Evolutionary conservation across 441 rosid species (phyloP).

Genomic region (Euphorbia corollata): DNA sequence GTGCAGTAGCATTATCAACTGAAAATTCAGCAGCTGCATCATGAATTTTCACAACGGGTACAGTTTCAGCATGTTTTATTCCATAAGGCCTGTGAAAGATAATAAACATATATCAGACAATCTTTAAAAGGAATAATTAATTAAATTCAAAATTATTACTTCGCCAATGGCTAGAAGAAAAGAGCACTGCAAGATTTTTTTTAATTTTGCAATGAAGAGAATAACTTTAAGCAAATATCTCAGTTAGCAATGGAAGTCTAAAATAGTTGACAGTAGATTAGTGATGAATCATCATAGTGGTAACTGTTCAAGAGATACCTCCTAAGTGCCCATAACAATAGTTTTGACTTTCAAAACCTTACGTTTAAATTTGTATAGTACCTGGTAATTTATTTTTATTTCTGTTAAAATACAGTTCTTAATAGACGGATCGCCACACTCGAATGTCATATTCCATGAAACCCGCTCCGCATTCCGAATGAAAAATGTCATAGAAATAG

Average conservation of each 20-base stretch:
- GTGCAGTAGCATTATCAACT: conserved; percentile 21
- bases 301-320: neutral
- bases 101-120: conserved; percentile 8
- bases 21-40: neutral
- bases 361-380: neutral
- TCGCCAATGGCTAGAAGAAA: neutral
- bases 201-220: neutral
- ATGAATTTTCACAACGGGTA: conserved; percentile 17
- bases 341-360: too few species aligned
- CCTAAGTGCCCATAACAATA: neutral
- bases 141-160: neutral
- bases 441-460: neutral
- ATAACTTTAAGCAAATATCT: conserved; percentile 12
- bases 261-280: neutral
- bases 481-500: neutral
- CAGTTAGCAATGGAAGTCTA: neutral
- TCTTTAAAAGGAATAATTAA: neutral
- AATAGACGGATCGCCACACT: neutral
- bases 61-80: conserved; percentile 39
- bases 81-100: conserved; percentile 38
- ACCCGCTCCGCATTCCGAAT: neutral
- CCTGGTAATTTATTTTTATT: neutral
- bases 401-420: too few species aligned
- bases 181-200: neutral
- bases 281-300: neutral